These are phyloP conservation scores for Russula dissimulans DNA, from an alignment of 768 basidiomycete species.

Conservation along the genomic window DNA sequence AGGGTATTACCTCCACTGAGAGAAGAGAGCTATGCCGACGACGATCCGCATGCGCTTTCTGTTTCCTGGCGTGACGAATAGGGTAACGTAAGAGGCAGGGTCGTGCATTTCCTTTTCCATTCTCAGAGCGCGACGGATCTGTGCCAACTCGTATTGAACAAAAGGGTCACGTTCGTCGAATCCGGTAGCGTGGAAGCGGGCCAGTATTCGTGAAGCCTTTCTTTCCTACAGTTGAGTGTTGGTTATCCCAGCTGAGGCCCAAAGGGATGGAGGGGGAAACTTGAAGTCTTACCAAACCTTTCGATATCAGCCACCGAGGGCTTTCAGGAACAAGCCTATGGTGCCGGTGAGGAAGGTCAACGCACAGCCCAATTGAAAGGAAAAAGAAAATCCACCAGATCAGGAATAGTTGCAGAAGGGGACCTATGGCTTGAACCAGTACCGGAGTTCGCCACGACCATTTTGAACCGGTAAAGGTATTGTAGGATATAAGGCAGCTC, in stretches of 20 bases:
- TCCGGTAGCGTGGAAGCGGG: slow-evolving; percentile 64
- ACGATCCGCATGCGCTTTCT: slow-evolving; percentile 59
- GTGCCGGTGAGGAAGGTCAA: not conserved
- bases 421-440: slow-evolving; percentile 50
- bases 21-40: slow-evolving; percentile 57
- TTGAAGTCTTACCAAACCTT: slow-evolving; percentile 43
- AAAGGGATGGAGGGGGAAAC: not conserved
- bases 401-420: slow-evolving; percentile 44
- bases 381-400: slow-evolving; percentile 35
- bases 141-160: slow-evolving; percentile 42
- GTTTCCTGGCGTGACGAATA: slow-evolving; percentile 59
- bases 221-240: slow-evolving; percentile 33
- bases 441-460: slow-evolving; percentile 65
- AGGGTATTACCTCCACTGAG: slow-evolving; percentile 58
- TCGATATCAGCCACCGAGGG: slow-evolving; percentile 55
- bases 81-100: slow-evolving; percentile 39
- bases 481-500: slow-evolving; percentile 38
- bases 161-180: slow-evolving; percentile 51
- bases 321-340: slow-evolving; percentile 58
- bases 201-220: slow-evolving; percentile 50
- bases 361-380: not conserved
- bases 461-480: slow-evolving; percentile 25
- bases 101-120: slow-evolving; percentile 48
- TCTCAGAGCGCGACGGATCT: slow-evolving; percentile 60
- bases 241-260: not conserved